Evolutionary conservation across 1,284 basidiomycete genomes (phyloP), one percentile per base, ranked within the genome.

Genomic region (Ganoderma lingzhi): DNA sequence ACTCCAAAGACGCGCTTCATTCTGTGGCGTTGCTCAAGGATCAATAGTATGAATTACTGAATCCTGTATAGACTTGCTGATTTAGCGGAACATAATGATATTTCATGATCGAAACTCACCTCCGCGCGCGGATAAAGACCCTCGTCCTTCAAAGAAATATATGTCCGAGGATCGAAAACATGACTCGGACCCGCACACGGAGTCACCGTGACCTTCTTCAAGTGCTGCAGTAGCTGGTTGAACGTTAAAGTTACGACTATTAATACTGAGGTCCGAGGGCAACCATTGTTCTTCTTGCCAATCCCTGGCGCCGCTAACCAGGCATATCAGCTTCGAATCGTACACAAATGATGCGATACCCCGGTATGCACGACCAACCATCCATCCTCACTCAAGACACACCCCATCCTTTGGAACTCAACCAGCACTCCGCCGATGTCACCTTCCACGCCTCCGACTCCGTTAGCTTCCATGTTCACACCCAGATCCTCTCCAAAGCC

Each of bases 401-500:
- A 8, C 55, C 55, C 32, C 17, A 56, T 17, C 67, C 71, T 0
- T 73, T 73, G 61, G 30, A 70, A 12, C 10, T 10, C 39, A 12
- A 41, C 17, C 53, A 62, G n/a, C 63, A 62, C 8, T 42, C 39
- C n/a, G 70, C 71, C 41, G 69, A 72, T 51, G 41, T 69, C 42
- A 80, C 42, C 35, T 60, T 69, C 6, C 65, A 67, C 39, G 44
- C 55, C 17, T 59, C 67, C 17, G 71, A 72, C 39, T 28, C 8
- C 35, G 37, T 72, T 37, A 44, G 68, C 10, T 72, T 72, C 64
- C 69, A 60, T 44, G 71, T 73, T 5, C 69, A 73, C 30, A 67
- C 65, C 6, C 35, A 41, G n/a, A 73, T 76, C 45, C 74, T 77
- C 35, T 78, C 82, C 30, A 76, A 84, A 3, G 76, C 69, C 3